Conservation (phyloP, 345 rosid species). For the Physaria fendleri region DNA sequence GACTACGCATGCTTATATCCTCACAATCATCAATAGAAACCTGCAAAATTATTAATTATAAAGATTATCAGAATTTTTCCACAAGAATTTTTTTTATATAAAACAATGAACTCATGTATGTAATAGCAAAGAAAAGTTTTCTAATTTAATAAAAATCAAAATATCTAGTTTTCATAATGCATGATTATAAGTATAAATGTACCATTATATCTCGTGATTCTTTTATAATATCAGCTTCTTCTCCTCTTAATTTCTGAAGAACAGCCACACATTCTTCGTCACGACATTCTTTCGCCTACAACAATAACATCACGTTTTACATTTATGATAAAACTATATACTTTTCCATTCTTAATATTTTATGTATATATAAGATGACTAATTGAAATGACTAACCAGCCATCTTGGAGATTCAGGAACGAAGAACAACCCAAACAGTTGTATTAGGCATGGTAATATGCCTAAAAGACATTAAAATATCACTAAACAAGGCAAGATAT, state of each 20-base stretch:
- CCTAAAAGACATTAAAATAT: constrained; percentile 23
- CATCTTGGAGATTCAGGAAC: constrained; percentile 64
- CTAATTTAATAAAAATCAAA: too few species aligned
- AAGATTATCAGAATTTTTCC: too few species aligned
- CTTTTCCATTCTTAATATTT: background rate
- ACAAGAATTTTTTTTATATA: too few species aligned
- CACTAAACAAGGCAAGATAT: background rate
- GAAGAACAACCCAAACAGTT: constrained; percentile 35
- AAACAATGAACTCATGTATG: too few species aligned
- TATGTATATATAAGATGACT: background rate
- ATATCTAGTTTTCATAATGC: too few species aligned
- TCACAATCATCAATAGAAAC: constrained; percentile 31
- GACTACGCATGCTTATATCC: constrained; percentile 31
- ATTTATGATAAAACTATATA: too few species aligned
- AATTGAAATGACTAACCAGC: constrained; percentile 27
- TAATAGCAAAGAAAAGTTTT: too few species aligned
- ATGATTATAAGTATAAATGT: background rate
- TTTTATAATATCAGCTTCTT: constrained; percentile 15
- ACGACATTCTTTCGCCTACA: constrained; percentile 34
- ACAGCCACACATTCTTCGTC: constrained; percentile 16
- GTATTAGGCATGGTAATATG: constrained; percentile 32
- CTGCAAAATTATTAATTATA: constrained; percentile 32
- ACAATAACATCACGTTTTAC: too few species aligned
- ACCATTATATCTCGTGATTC: constrained; percentile 26
- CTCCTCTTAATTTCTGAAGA: constrained; percentile 25